Base-by-base conservation (phyloP, 148 eudicot genomes). In the Talinum fruticosum region DNA sequence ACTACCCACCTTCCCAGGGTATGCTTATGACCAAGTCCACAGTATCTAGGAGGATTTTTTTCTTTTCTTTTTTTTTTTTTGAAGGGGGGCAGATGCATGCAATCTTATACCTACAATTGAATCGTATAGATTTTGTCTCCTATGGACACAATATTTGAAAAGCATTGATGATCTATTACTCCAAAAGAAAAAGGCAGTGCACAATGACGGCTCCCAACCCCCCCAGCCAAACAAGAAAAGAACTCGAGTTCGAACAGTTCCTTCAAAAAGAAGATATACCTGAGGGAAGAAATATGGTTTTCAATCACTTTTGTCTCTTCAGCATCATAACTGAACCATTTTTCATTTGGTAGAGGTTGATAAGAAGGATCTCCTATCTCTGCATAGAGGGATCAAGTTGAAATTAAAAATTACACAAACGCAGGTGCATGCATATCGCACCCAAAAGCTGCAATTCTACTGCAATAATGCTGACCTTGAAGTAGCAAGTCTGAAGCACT, bases 281-380 rank as follows among this genome's bases (percentile, higher is more conserved):
- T 88, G 26, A 70, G n/a, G 45, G 79, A 53, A 71, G 76, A 74
- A 24, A 87, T 87, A 73, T 78, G 78, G 65, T 83, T 81, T n/a
- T 89, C 87, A 70, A 89, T 76, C 41, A 76, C 75, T 72, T 87
- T 81, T 49, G 78, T 83, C 78, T 89, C 90, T 66, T 87, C 94
- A 66, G 41, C 90, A 54, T 87, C 80, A 66, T 75, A 88, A 36
- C 88, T 76, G 74, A 76, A 86, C 99, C 99, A 96, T 76, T 86
- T 91, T 67, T 93, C 99, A 64, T 76, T 85, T 23, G 78, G 80
- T 14, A 79, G 75, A 82, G 75, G 71, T 68, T 74, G 59, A 77
- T 69, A 28, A 26, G 84, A 82, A 57, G 83, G 71, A 37, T 71
- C 61, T 73, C 93, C 90, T 32, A 91, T 34, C 77, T 92, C 98